Evolutionary conservation across 2,329 filamentous ascomycete species (phyloP).

Genomic region (Colletotrichum karsti): DNA sequence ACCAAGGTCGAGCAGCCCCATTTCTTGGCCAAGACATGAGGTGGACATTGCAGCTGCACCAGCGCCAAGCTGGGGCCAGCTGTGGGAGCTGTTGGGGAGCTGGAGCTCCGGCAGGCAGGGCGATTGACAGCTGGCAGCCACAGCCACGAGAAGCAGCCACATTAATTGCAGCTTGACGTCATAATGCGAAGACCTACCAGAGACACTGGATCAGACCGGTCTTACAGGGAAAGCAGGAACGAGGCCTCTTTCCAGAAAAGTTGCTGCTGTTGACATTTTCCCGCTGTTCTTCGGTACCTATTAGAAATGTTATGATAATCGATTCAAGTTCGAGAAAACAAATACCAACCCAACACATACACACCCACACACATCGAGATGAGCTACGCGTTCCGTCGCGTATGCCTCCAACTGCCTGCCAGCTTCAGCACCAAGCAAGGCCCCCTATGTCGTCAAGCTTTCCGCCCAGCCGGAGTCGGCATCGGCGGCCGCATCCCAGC

Average conservation of each 20-base stretch:
- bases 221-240: not conserved
- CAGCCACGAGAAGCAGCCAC: not conserved
- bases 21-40: not conserved
- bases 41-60: not conserved
- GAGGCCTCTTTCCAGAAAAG: not conserved
- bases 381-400: conserved; percentile 31
- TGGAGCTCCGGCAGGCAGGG: not conserved
- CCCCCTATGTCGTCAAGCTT: conserved; percentile 25
- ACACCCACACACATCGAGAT: conserved; percentile 26
- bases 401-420: conserved; percentile 29
- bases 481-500: not conserved
- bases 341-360: not conserved
- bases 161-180: conserved; percentile 18
- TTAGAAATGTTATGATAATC: not conserved
- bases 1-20: conserved; percentile 5
- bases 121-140: not conserved
- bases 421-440: conserved; percentile 22
- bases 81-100: not conserved
- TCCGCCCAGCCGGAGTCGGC: conserved; percentile 22
- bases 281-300: not conserved
- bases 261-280: not conserved
- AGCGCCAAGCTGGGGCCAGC: not conserved
- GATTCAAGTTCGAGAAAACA: not conserved
- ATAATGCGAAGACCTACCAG: not conserved
- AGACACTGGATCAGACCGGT: not conserved